Conservation (phyloP, 2,329 filamentous ascomycete species). For the Colletotrichum sp. region DNA sequence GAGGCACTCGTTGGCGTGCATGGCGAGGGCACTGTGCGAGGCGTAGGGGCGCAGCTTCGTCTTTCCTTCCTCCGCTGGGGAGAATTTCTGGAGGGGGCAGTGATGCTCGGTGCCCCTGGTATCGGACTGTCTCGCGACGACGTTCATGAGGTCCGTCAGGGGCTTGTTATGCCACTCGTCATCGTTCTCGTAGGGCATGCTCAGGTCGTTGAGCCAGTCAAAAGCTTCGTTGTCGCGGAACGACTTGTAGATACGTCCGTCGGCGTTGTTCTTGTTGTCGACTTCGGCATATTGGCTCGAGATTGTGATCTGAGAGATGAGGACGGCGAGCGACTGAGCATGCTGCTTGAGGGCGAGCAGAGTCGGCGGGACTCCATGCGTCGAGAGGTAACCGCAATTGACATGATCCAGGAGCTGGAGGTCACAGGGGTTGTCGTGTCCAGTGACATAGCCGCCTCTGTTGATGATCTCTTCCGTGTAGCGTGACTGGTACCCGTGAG, state of each 20-base stretch:
- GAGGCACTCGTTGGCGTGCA: constrained; percentile 65
- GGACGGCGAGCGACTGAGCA: constrained; percentile 58
- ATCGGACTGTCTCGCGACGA: constrained; percentile 48
- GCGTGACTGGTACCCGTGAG: constrained; percentile 14
- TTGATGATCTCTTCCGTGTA: constrained; percentile 2
- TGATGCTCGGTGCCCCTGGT: constrained; percentile 44
- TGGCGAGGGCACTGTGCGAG: constrained; percentile 54
- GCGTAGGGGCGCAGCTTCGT: constrained; percentile 41
- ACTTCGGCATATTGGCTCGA: constrained; percentile 35
- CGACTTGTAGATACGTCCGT: constrained; percentile 6
- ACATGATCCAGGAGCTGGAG: constrained; percentile 42
- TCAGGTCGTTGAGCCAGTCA: constrained; percentile 61
- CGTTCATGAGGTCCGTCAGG: constrained; percentile 51
- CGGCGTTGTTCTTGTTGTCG: constrained; percentile 22
- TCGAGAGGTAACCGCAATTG: constrained; percentile 65
- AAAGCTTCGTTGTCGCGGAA: constrained; percentile 55
- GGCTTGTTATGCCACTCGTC: constrained; percentile 53
- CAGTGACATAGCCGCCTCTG: not conserved
- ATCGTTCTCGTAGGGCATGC: constrained; percentile 51
- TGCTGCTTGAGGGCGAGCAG: constrained; percentile 65
- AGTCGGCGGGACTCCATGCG: constrained; percentile 54
- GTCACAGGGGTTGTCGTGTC: constrained; percentile 15
- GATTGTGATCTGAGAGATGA: constrained; percentile 55
- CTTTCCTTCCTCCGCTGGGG: constrained; percentile 22
- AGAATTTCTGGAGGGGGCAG: constrained; percentile 46